Base-by-base conservation (phyloP, 176 grass and related monocot species). In the Avena sativa region DNA sequence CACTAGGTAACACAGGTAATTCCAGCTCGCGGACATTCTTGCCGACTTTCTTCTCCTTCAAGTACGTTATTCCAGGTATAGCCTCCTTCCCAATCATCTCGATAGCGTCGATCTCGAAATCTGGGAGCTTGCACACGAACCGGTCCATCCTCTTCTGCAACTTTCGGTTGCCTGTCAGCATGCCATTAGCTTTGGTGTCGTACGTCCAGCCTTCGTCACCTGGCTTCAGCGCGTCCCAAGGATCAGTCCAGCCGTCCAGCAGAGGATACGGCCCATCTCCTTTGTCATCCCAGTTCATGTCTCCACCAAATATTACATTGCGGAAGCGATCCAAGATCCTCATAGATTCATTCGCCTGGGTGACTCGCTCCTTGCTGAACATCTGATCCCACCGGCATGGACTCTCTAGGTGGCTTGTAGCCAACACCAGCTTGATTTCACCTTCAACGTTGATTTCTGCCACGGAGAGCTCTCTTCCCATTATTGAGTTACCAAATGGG, bases 231-330 rank as follows among this genome's bases (percentile, higher is more conserved):
- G 96, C 75, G 51, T 57, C 83, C 96, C 96, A 98, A 12, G 89
- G 79, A 52, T 98, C 96, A 58, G 74, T 43, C 96, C 96, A 95
- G n/a, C 86, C 91, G 8, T 91, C 75, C 0, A 9, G 89, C 30
- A 92, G 67, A n/a, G 93, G 96, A 76, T 93, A 95, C 3, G 78
- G 65, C 7, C 95, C 91, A 4, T 98, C 95, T 20, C 65, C 38
- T 85, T 94, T 93, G 81, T 98, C 92, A n/a, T 96, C 92, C 96
- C 93, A 98, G 68, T 98, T 96, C 96, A 95, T 95, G 86, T 98
- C 93, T 5, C 96, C 96, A 0, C 88, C 91, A 62, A 98, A 88
- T 84, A 98, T 94, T 19, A 80, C 79, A 79, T 98, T 91, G 40
- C 19, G 53, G 13, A 23, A 81, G 61, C 17, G 7, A 74, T 84